phyloP scores from a whole-genome alignment of 164 flowering plant species.

The Macadamia integrifolia region DNA sequence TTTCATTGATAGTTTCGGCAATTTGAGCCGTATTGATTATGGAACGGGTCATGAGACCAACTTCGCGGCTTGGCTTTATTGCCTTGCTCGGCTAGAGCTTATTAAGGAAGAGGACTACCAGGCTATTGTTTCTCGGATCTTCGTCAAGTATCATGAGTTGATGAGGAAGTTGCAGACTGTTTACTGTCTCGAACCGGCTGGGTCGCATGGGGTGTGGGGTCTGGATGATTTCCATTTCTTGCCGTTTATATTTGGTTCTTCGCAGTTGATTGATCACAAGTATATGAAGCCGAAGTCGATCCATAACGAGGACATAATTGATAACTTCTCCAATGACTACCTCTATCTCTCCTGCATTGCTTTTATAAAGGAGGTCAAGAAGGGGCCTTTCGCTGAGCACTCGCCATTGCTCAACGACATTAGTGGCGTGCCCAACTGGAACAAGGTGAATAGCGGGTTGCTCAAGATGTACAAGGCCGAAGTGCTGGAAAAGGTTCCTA shows the following conservation, averaged over 20 bases:
- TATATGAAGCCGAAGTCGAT: slow-evolving; percentile 98
- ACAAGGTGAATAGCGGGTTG: slow-evolving; percentile 85
- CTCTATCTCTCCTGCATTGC: slow-evolving; percentile 69
- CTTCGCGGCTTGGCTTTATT: slow-evolving; percentile 33
- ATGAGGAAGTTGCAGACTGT: slow-evolving; percentile 72
- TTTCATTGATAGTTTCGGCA: slow-evolving; percentile 32
- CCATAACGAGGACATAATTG: slow-evolving; percentile 83
- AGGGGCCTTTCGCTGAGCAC: slow-evolving; percentile 87
- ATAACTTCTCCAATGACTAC: slow-evolving; percentile 71
- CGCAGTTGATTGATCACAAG: slow-evolving; percentile 95
- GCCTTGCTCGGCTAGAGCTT: slow-evolving; percentile 31
- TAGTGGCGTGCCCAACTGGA: slow-evolving; percentile 89
- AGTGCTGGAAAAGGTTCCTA: slow-evolving; percentile 62
- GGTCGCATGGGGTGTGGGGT: slow-evolving; percentile 99
- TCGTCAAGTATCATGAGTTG: slow-evolving; percentile 73
- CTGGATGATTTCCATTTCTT: slow-evolving; percentile 90
- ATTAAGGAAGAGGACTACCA: slow-evolving; percentile 71
- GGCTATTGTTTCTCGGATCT: slow-evolving; percentile 64
- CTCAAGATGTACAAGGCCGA: slow-evolving; percentile 64
- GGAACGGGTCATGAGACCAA: slow-evolving; percentile 45
- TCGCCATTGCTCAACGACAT: slow-evolving; percentile 94
- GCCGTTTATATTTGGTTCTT: slow-evolving; percentile 90
- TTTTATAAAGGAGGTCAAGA: slow-evolving; percentile 89
- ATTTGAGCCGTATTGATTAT: slow-evolving; percentile 26
- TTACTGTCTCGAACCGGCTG: slow-evolving; percentile 89